These are phyloP conservation scores for Asterophora lycoperdoides DNA, from an alignment of 768 basidiomycete species.

Conservation along the genomic window DNA sequence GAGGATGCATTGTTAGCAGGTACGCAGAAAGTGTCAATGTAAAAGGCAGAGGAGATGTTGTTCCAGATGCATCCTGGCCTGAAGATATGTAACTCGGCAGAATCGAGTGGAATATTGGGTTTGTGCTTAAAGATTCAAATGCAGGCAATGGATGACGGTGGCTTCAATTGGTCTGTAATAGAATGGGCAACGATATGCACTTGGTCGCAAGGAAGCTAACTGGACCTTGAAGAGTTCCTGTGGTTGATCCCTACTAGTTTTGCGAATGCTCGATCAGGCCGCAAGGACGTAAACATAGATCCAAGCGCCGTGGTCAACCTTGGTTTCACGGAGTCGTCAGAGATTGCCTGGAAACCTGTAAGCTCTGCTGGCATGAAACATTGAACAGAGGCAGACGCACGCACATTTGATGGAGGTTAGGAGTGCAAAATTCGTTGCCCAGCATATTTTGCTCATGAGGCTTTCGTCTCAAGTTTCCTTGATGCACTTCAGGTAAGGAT, in stretches of 20 bases:
- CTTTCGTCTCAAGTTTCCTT: slow-evolving; percentile 42
- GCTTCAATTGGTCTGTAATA: slow-evolving; percentile 57
- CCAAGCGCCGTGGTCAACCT: slow-evolving; percentile 48
- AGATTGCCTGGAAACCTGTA: slow-evolving; percentile 56
- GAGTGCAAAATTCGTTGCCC: slow-evolving; percentile 52
- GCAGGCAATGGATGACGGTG: slow-evolving; percentile 50
- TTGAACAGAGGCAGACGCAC: background rate
- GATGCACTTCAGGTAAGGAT: slow-evolving; percentile 58
- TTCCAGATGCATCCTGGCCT: slow-evolving; percentile 18
- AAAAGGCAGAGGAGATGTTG: slow-evolving; percentile 34
- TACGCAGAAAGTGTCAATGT: slow-evolving; percentile 61
- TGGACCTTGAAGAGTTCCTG: slow-evolving; percentile 55
- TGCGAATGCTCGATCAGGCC: slow-evolving; percentile 52
- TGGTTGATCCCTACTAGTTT: slow-evolving; percentile 41
- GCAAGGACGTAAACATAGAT: slow-evolving; percentile 46
- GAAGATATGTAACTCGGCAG: slow-evolving; percentile 34
- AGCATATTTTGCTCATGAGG: slow-evolving; percentile 54
- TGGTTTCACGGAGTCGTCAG: slow-evolving; percentile 46
- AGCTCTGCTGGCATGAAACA: slow-evolving; percentile 30
- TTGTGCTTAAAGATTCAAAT: slow-evolving; percentile 56
- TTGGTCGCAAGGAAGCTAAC: slow-evolving; percentile 28
- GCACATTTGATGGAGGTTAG: slow-evolving; percentile 47
- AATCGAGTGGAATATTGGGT: slow-evolving; percentile 44
- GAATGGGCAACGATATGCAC: background rate
- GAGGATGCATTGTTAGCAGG: slow-evolving; percentile 62